Evolutionary conservation across 805 yeast genomes (phyloP), one percentile per base, ranked within the genome.

Genomic region (Limtongozyma cylindracea): DNA sequence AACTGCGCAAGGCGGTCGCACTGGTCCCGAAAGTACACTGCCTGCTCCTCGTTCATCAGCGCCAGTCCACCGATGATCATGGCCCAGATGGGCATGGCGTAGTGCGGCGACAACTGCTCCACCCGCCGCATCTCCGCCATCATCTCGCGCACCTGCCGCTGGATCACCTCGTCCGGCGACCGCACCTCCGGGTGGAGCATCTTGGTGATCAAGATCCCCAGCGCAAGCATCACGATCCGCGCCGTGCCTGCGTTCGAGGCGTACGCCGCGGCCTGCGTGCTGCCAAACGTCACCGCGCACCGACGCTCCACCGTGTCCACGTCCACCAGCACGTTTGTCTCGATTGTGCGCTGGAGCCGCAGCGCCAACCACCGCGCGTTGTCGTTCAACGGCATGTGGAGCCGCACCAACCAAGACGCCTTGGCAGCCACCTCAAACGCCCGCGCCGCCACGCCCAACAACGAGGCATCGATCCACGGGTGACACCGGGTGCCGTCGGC

Each of bases 391-490:
- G 29, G 30, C 14, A 23, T 25, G 3, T 21, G 23, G 9, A 30
- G 27, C 3, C 33, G 25, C 18, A 31, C 29, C 33, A 30, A 31
- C 33, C 33, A 30, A 4, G 33, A 27, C 19, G 29, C 22, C 17
- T 30, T 30, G 12, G 33, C 30, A 10, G 33, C 33, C 12, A 30
- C 25, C 19, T 25, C 31, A 13, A 30, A 30, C 4, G 31, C 30
- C 5, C 28, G 22, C 23, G 29, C 21, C 6, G 33, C 26, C 16
- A 28, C 20, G 11, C 19, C n/a, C n/a, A n/a, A n/a, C n/a, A n/a
- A n/a, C n/a, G n/a, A n/a, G n/a, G n/a, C n/a, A n/a, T n/a, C n/a
- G n/a, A n/a, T n/a, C n/a, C n/a, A n/a, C n/a, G n/a, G n/a, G n/a
- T n/a, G n/a, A n/a, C n/a, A n/a, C n/a, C n/a, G n/a, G n/a, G n/a